Evolutionary conservation across 2,329 filamentous ascomycete species (phyloP).

Genomic region (Fonsecaea monophora): DNA sequence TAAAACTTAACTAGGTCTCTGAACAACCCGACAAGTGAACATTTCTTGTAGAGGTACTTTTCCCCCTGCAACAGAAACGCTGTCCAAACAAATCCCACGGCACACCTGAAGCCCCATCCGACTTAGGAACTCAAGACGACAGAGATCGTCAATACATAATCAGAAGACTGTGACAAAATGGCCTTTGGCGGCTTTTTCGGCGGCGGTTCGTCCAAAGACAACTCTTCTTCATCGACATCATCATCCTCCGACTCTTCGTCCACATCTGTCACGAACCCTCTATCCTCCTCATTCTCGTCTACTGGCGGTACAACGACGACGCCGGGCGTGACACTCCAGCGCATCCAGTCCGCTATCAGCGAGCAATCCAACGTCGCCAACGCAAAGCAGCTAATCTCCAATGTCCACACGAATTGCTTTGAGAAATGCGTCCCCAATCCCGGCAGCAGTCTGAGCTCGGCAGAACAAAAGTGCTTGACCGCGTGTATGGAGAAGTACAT

Average conservation of each 20-base stretch:
- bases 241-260: conserved; percentile 25
- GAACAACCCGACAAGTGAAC: background rate
- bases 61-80: background rate
- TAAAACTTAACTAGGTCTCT: background rate
- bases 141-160: background rate
- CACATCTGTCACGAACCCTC: conserved; percentile 20
- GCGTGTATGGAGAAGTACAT: conserved; percentile 88
- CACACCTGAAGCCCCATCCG: background rate
- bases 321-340: conserved; percentile 34
- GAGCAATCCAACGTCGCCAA: conserved; percentile 71
- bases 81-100: background rate
- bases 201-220: conserved; percentile 40
- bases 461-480: conserved; percentile 74
- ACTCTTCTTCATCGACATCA: conserved; percentile 28
- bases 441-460: conserved; percentile 68
- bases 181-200: conserved; percentile 48
- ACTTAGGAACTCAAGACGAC: background rate
- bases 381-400: conserved; percentile 74
- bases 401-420: conserved; percentile 83
- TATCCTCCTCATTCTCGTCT: conserved; percentile 34
- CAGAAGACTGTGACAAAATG: conserved; percentile 33
- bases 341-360: conserved; percentile 63
- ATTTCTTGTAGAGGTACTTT: background rate
- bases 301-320: conserved; percentile 28
- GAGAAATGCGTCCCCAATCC: conserved; percentile 76